Percentiles rank a stretch among this genome's conserved stretches.
These are phyloP conservation scores for Cynanchum wilfordii DNA, from an alignment of 257 asterid species.

Conservation along the genomic window DNA sequence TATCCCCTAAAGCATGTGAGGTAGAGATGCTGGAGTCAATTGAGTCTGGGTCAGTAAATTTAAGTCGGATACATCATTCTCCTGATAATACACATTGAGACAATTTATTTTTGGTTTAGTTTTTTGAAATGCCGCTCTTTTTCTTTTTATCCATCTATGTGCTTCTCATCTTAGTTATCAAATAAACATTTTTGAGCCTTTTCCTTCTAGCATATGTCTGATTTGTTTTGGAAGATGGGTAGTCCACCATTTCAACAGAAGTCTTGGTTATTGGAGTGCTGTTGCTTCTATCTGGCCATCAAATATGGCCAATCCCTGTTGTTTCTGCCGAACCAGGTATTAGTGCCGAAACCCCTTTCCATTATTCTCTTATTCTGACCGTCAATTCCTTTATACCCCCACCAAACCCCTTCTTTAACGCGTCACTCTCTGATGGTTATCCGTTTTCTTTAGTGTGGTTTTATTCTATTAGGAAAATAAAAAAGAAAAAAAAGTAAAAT, in stretches of 20 bases:
- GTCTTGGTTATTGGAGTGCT: background rate
- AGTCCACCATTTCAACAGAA: constrained; percentile 3
- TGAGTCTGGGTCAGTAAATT: constrained; percentile 66
- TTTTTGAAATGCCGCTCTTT: constrained; percentile 52
- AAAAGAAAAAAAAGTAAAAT: too few relatives aligned
- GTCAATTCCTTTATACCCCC: background rate
- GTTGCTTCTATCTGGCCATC: background rate
- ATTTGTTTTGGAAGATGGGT: background rate
- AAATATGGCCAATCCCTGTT: background rate
- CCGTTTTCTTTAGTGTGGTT: too few relatives aligned
- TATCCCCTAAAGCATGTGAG: constrained; percentile 64
- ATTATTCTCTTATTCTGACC: background rate
- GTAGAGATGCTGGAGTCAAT: constrained; percentile 58
- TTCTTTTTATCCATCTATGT: constrained; percentile 28
- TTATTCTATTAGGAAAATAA: too few relatives aligned
- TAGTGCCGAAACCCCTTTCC: background rate
- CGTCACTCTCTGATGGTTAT: too few relatives aligned
- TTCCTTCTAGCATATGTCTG: background rate
- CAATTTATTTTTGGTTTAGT: constrained; percentile 51
- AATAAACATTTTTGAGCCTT: constrained; percentile 39
- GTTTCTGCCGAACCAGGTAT: constrained; percentile 5
- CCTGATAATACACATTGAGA: constrained; percentile 99
- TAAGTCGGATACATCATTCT: constrained; percentile 99
- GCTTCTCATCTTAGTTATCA: constrained; percentile 39
- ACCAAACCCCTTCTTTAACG: background rate